phyloP scores from a whole-genome alignment of 352 stramenopile genomes.

The Phytophthora pistaciae region DNA sequence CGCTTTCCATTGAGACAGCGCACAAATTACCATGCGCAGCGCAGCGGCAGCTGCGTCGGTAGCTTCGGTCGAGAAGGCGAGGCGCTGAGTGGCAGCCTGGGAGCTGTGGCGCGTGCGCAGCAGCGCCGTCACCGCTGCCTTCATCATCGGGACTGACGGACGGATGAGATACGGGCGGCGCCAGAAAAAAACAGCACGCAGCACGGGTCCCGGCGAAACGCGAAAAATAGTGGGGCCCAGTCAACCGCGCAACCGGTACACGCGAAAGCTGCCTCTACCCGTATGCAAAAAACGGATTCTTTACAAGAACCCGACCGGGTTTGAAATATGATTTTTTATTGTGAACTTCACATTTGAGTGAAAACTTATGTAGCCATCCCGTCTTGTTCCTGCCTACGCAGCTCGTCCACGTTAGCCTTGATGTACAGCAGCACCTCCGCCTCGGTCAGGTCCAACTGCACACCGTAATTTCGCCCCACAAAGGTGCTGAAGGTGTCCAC shows the following conservation, averaged over 20 bases:
- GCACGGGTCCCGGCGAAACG: too few species aligned
- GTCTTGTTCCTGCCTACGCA: constrained; percentile 43
- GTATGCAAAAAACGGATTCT: too few species aligned
- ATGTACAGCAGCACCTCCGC: constrained; percentile 71
- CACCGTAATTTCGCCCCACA: constrained; percentile 62
- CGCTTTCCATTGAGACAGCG: not conserved
- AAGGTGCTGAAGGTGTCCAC: constrained; percentile 76
- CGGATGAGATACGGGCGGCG: too few species aligned
- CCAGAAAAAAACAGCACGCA: too few species aligned
- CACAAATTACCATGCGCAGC: constrained; percentile 64
- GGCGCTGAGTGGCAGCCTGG: constrained; percentile 17
- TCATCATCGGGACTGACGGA: constrained; percentile 33
- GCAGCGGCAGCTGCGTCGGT: constrained; percentile 76
- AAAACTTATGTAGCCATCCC: constrained; percentile 2
- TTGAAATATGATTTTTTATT: not conserved
- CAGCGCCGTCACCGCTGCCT: constrained; percentile 43
- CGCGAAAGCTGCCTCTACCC: too few species aligned
- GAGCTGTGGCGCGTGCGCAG: constrained; percentile 30
- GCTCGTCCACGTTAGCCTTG: constrained; percentile 77
- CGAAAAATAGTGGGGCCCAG: too few species aligned
- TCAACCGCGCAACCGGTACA: too few species aligned
- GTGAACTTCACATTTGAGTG: not conserved
- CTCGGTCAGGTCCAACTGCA: constrained; percentile 74
- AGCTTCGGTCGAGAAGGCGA: constrained; percentile 69
- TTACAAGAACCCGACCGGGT: too few species aligned